Percentiles rank a stretch among this genome's conserved stretches.
These are phyloP conservation scores for Alternaria infectoria DNA, from an alignment of 2,329 filamentous ascomycete genomes.

Conservation along the genomic window DNA sequence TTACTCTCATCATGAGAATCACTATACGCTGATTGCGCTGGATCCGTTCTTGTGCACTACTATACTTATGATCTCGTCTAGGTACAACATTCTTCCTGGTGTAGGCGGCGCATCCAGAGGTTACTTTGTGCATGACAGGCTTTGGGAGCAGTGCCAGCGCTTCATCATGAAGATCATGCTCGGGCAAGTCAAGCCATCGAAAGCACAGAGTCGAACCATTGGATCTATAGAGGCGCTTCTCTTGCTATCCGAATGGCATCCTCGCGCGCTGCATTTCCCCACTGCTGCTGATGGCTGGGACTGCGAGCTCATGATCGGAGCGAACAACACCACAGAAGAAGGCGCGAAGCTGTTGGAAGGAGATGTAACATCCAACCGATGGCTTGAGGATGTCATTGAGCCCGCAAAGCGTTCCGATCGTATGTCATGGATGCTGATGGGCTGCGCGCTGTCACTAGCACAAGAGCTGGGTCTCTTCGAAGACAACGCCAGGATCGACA, in stretches of 20 bases:
- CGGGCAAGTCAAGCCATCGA: conserved; percentile 60
- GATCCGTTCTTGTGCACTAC: conserved; percentile 62
- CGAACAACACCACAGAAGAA: conserved; percentile 48
- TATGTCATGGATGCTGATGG: conserved; percentile 67
- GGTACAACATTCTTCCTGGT: conserved; percentile 53
- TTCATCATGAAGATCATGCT: conserved; percentile 61
- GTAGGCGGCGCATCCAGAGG: conserved; percentile 54
- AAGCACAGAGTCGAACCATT: conserved; percentile 57
- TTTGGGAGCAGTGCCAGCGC: conserved; percentile 63
- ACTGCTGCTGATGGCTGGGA: conserved; percentile 63
- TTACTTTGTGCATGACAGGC: conserved; percentile 60
- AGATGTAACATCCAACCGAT: conserved; percentile 50
- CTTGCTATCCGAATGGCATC: conserved; percentile 64
- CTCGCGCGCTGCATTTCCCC: conserved; percentile 61
- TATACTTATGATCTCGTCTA: conserved; percentile 62
- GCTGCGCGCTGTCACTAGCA: conserved; percentile 59
- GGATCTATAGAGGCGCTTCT: conserved; percentile 62
- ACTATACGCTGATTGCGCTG: conserved; percentile 56
- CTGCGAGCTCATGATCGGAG: conserved; percentile 56
- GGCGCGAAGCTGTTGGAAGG: conserved; percentile 43
- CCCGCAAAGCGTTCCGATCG: conserved; percentile 62
- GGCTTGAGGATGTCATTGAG: conserved; percentile 62
- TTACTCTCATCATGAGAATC: conserved; percentile 57
- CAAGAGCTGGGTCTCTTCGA: conserved; percentile 62
- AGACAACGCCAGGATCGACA: conserved; percentile 46